Evolutionary conservation across 768 basidiomycete genomes (phyloP).

Genomic region (Tricholoma sp.): DNA sequence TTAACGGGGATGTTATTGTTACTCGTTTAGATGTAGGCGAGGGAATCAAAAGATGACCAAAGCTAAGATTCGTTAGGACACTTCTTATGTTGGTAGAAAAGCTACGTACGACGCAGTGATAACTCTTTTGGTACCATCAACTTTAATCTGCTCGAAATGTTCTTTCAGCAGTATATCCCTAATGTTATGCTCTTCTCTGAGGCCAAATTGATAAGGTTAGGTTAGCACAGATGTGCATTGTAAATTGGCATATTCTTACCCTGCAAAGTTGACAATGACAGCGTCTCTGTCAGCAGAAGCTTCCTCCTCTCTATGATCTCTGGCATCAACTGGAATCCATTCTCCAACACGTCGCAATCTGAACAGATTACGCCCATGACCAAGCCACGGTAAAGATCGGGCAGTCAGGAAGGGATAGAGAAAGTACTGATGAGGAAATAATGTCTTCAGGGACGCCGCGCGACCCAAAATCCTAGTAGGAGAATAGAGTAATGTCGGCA

Average conservation of each 20-base stretch:
- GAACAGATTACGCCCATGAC: slow-evolving; percentile 40
- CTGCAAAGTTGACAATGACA: slow-evolving; percentile 26
- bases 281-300: slow-evolving; percentile 30
- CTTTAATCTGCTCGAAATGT: background rate
- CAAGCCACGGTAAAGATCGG: slow-evolving; percentile 44
- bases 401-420: slow-evolving; percentile 62
- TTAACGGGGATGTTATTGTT: slow-evolving; percentile 44
- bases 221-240: background rate
- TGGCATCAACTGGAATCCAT: slow-evolving; percentile 40
- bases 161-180: slow-evolving; percentile 7
- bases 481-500: slow-evolving; percentile 11
- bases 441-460: slow-evolving; percentile 17
- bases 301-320: slow-evolving; percentile 31
- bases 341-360: slow-evolving; percentile 60
- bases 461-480: background rate
- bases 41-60: slow-evolving; percentile 57
- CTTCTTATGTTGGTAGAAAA: background rate
- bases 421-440: slow-evolving; percentile 42
- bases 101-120: slow-evolving; percentile 38
- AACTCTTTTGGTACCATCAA: slow-evolving; percentile 10
- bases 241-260: slow-evolving; percentile 25
- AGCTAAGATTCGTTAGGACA: slow-evolving; percentile 27
- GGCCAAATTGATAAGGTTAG: background rate
- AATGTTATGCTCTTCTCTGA: slow-evolving; percentile 5
- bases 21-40: slow-evolving; percentile 26